Percentiles rank a stretch among this genome's conserved stretches.
Conservation (phyloP, 2,329 filamentous ascomycete species). For the Aureobasidium melanogenum region DNA sequence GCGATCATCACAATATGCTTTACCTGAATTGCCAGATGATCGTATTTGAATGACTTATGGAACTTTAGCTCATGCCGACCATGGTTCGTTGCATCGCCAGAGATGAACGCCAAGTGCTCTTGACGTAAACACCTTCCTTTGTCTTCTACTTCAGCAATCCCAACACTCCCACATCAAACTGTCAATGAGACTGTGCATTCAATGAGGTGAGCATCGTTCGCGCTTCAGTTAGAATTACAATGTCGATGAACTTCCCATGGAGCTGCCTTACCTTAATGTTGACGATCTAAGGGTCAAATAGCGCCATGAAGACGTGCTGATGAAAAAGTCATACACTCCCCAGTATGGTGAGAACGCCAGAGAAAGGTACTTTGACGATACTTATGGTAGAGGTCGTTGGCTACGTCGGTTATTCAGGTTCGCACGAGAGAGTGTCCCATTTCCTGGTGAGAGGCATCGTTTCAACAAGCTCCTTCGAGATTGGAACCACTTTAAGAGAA, state of each 20-base stretch:
- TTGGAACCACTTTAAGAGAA: background rate
- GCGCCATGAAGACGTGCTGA: background rate
- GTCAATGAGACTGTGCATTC: background rate
- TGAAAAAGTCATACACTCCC: background rate
- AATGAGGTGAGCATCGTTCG: no score
- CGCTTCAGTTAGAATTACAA: background rate
- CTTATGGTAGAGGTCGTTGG: constrained; percentile 2
- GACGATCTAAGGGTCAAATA: background rate
- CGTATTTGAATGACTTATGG: background rate
- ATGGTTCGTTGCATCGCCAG: background rate
- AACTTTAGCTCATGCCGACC: background rate
- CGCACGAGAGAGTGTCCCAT: background rate
- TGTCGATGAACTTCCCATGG: background rate
- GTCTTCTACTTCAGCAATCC: background rate
- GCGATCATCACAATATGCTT: no score
- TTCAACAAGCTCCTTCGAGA: background rate
- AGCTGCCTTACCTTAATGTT: background rate
- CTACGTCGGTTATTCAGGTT: background rate
- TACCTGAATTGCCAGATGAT: no score
- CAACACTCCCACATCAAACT: background rate
- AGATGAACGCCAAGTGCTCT: background rate
- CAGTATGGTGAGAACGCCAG: background rate
- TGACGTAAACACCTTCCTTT: background rate
- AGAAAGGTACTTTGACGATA: background rate
- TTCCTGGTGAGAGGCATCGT: background rate